Conservation (phyloP, 768 basidiomycete genomes). For the Amanita rimosa region DNA sequence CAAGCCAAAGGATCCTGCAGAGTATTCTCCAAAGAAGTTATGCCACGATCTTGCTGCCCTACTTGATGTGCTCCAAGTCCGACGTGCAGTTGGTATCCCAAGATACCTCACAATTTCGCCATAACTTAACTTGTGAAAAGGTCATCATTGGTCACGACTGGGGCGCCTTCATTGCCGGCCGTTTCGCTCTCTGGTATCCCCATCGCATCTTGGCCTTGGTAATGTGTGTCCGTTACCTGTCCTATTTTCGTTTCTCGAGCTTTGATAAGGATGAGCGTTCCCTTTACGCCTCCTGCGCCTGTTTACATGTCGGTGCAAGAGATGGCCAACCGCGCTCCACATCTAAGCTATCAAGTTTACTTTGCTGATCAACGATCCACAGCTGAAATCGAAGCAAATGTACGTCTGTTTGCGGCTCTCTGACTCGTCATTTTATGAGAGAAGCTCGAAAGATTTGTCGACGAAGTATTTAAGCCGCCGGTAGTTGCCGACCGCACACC, state of each 20-base stretch:
- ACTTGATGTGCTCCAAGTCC: slow-evolving; percentile 42
- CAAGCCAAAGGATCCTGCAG: slow-evolving; percentile 40
- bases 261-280: slow-evolving; percentile 44
- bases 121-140: slow-evolving; percentile 15
- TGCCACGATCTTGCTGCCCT: slow-evolving; percentile 55
- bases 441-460: slow-evolving; percentile 29
- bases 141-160: slow-evolving; percentile 75
- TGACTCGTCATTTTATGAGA: background rate
- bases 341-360: slow-evolving; percentile 59
- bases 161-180: slow-evolving; percentile 53
- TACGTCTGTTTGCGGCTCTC: slow-evolving; percentile 16
- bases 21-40: slow-evolving; percentile 51
- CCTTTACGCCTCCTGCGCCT: slow-evolving; percentile 49
- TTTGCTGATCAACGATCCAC: slow-evolving; percentile 44
- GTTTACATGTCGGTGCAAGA: slow-evolving; percentile 39
- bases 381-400: slow-evolving; percentile 44
- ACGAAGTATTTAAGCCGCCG: slow-evolving; percentile 17
- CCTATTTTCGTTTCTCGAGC: background rate
- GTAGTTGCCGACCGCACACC: slow-evolving; percentile 12
- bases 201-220: slow-evolving; percentile 45
- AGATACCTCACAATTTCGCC: background rate
- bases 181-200: slow-evolving; percentile 70
- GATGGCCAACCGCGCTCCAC: slow-evolving; percentile 38
- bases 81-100: slow-evolving; percentile 36
- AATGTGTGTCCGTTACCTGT: slow-evolving; percentile 30